Evolutionary conservation across 2,329 filamentous ascomycete species (phyloP).

Genomic region (Ascochyta lentis): DNA sequence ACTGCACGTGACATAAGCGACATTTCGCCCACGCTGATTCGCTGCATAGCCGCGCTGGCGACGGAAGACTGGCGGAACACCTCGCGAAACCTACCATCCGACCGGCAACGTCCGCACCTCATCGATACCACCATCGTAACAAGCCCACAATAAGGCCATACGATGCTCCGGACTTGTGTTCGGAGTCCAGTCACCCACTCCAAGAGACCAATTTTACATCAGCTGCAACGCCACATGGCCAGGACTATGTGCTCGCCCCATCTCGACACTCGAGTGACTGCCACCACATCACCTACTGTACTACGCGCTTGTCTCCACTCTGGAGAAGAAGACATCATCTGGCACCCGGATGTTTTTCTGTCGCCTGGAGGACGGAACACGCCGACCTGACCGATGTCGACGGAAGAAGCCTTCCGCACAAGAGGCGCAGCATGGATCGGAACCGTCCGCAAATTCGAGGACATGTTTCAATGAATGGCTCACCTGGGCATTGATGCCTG

Average conservation of each 20-base stretch:
- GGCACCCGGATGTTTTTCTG: not conserved
- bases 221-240: not conserved
- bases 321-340: not conserved
- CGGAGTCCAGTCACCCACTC: not conserved
- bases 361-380: not conserved
- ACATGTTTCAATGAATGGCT: slow-evolving; percentile 14
- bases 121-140: slow-evolving; percentile 5
- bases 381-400: not conserved
- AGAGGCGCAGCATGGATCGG: slow-evolving; percentile 3
- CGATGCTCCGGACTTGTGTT: not conserved
- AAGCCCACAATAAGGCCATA: slow-evolving; percentile 11
- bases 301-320: not conserved
- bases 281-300: not conserved
- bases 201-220: not conserved
- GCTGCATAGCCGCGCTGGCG: slow-evolving; percentile 9
- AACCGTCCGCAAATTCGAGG: slow-evolving; percentile 3
- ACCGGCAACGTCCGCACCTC: slow-evolving; percentile 12
- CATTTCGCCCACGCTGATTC: not conserved
- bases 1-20: slow-evolving; percentile 7
- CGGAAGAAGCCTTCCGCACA: not conserved
- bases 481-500: slow-evolving; percentile 10
- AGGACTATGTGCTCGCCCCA: not conserved
- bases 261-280: not conserved
- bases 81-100: slow-evolving; percentile 21
- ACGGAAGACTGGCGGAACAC: slow-evolving; percentile 5